These are phyloP conservation scores for Blepharisma undulans DNA, from an alignment of 169 alveolate genomes.

Conservation along the genomic window DNA sequence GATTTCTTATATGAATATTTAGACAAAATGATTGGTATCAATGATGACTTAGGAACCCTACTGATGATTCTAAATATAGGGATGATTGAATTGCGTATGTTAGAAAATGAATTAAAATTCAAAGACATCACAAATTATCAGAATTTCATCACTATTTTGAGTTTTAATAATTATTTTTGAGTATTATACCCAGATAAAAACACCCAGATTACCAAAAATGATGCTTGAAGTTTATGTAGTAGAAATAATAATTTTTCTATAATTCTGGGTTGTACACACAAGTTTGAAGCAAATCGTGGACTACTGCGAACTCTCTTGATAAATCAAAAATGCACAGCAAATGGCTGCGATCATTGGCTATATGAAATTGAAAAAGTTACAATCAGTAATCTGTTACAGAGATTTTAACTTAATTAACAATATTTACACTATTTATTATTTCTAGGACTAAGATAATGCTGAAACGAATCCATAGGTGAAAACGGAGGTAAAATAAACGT, in stretches of 20 bases:
- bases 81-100: background rate
- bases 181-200: background rate
- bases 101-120: background rate
- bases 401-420: no score
- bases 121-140: background rate
- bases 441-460: constrained; percentile 5
- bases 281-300: no score
- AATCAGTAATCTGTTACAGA: background rate
- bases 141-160: background rate
- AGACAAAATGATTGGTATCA: background rate
- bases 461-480: background rate
- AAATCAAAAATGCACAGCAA: background rate
- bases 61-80: background rate
- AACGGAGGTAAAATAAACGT: background rate
- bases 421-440: background rate
- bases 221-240: background rate
- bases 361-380: background rate
- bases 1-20: background rate
- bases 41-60: background rate
- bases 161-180: background rate
- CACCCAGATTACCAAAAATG: background rate
- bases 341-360: background rate
- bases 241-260: no score
- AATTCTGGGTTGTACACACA: background rate
- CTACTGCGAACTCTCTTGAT: background rate